Evolutionary conservation across 169 alveolate genomes (phyloP), one percentile per base, ranked within the genome.

Genomic region (Cryptosporidium meleagridis): DNA sequence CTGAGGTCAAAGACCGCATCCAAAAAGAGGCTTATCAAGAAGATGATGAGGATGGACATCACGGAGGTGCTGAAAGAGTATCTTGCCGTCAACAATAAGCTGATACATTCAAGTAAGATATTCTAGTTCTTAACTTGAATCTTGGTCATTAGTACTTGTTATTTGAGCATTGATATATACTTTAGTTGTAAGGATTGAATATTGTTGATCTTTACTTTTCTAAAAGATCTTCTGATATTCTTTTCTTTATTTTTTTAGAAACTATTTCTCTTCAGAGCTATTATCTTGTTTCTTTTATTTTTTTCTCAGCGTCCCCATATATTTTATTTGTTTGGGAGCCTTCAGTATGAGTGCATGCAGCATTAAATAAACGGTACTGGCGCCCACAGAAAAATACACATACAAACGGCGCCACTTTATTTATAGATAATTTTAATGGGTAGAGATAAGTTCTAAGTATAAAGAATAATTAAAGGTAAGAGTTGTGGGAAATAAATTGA

Each of bases 1-100:
- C 89, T 45, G 89, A 80, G 35, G 67, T 80, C 65, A 80, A 80
- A 39, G 89, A 80, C 59, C 55, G 89, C 7, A 39, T 80, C 52
- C 89, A 80, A 65, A 80, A 80, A 23, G 92, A 86, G 33, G 93
- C 93, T 39, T 89, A 89, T 31, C 91, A 89, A 5, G 93, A 89
- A 39, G 93, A 89, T 52, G 93, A 89, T 23, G 93, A 89, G 26
- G 93, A 89, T 16, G 91, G 86, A 29, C 69, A 72, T 84, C 86
- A 62, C 51, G 91, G 93, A 7, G 93, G 93, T 39, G 86, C 91
- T 5, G 89, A 84, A 69, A 62, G 93, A 35, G 93, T 89, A 51
- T 80, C 87, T 65, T 89, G 93, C 65, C 86, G 91, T 69, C 93
- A 89, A 70, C 93, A 89, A 62, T 89, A 68, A 21, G 23, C 35